Conservation (phyloP, 148 eudicot species). For the Fagopyrum tataricum region DNA sequence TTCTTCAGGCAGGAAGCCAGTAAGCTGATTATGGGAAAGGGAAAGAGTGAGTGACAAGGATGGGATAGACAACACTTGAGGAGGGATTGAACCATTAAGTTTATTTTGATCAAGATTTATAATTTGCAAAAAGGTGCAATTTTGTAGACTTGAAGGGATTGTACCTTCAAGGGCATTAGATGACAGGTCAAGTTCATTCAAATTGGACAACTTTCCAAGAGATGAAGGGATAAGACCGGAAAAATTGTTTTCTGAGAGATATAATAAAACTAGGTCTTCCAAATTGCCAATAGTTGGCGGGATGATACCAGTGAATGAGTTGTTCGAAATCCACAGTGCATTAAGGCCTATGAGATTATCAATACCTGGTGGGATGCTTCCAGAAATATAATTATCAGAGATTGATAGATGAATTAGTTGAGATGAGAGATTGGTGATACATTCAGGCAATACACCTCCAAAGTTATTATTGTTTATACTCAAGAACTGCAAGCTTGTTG, state of each 20-base stretch:
- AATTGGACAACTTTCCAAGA: constrained; percentile 3
- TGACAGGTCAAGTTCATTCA: constrained; percentile 5
- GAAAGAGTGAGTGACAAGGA: constrained; percentile 1
- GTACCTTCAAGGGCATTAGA: constrained; percentile 12
- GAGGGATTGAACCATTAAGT: neutral
- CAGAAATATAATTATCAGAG: neutral
- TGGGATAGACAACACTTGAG: neutral
- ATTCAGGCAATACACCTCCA: neutral
- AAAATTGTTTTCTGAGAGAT: neutral
- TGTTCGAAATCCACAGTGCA: neutral
- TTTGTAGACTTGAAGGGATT: neutral
- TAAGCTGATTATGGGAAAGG: neutral
- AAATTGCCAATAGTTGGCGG: neutral
- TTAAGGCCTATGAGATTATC: neutral
- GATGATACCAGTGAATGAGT: neutral
- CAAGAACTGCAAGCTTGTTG: too few species aligned
- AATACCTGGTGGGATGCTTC: neutral
- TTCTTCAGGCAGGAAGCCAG: constrained; percentile 19
- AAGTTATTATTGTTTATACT: neutral
- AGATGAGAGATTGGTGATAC: constrained; percentile 1
- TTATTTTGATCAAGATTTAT: neutral
- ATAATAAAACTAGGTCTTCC: neutral
- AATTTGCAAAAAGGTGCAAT: neutral
- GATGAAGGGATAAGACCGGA: constrained; percentile 3
- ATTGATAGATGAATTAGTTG: neutral